Conservation (phyloP, 202 grass and related monocot species). For the Bolboschoenoplectus hybrid region DNA sequence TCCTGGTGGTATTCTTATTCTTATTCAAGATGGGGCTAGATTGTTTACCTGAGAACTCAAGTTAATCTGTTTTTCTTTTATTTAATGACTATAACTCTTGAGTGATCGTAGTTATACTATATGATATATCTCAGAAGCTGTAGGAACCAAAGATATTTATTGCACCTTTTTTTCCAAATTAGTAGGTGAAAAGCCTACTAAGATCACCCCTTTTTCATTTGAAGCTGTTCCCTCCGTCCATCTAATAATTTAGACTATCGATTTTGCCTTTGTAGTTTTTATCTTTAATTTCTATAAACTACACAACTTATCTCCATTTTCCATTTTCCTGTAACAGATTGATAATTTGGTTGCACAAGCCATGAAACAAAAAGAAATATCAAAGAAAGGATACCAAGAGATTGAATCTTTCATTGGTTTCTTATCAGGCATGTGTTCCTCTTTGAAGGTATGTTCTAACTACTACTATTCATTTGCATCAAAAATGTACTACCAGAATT, state of each 20-base stretch:
- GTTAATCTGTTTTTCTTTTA: neutral
- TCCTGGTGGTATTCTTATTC: neutral
- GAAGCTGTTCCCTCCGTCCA: conserved; percentile 2
- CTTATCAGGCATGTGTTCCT: conserved; percentile 62
- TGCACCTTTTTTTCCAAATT: neutral
- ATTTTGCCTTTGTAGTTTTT: neutral
- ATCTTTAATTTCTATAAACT: neutral
- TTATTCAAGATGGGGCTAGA: too few species aligned
- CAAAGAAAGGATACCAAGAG: conserved; percentile 58
- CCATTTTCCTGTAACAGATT: conserved; percentile 51
- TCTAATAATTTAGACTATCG: conserved; percentile 18
- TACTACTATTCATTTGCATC: conserved; percentile 21
- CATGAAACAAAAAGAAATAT: conserved; percentile 48
- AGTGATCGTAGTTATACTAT: neutral
- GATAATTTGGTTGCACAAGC: conserved; percentile 64
- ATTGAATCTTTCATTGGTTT: conserved; percentile 67
- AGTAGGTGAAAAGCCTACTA: neutral
- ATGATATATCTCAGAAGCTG: neutral
- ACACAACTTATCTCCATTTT: neutral
- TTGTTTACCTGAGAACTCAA: neutral
- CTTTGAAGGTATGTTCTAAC: conserved; percentile 65
- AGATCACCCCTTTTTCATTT: neutral
- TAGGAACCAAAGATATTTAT: neutral
- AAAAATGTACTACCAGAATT: neutral
- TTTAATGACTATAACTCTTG: neutral